Percentiles rank a stretch among this genome's conserved stretches.
phyloP scores from a whole-genome alignment of 2,329 filamentous ascomycete genomes.

The Xylariales sp. region DNA sequence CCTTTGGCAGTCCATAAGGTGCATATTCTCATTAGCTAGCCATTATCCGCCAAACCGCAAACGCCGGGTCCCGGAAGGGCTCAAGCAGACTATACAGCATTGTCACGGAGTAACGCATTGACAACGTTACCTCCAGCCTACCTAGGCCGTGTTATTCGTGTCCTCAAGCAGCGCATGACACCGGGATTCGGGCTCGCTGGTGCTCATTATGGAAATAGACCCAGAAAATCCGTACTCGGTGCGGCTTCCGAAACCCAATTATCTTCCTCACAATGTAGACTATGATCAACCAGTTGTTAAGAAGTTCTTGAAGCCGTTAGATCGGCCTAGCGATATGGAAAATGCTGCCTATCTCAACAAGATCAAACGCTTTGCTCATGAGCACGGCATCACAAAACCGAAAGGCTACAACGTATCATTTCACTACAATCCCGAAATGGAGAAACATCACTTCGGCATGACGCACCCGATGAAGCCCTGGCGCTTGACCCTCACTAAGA shows the following conservation, averaged over 20 bases:
- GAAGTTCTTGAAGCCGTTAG: conserved; percentile 63
- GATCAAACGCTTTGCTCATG: conserved; percentile 66
- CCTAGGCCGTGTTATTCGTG: background rate
- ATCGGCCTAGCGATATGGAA: conserved; percentile 63
- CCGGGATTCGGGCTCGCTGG: background rate
- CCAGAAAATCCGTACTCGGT: conserved; percentile 59
- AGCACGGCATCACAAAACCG: conserved; percentile 79
- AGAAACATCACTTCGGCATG: conserved; percentile 96
- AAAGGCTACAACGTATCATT: conserved; percentile 93
- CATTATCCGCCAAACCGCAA: background rate
- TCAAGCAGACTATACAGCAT: background rate
- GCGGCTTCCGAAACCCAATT: conserved; percentile 69
- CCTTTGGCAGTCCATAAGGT: background rate
- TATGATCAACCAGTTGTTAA: conserved; percentile 63
- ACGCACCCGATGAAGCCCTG: conserved; percentile 99
- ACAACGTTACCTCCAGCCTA: conserved; percentile 6
- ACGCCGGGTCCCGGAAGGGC: background rate
- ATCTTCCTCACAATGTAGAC: conserved; percentile 66
- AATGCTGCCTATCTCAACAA: conserved; percentile 68
- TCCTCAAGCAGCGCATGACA: background rate
- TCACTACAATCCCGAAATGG: conserved; percentile 94
- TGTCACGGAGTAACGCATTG: background rate
- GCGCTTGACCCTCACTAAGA: conserved; percentile 94
- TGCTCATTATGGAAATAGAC: conserved; percentile 55
- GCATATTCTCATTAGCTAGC: background rate